Percentiles rank a stretch among this genome's conserved stretches.
phyloP scores from a whole-genome alignment of 2,329 filamentous ascomycete species.

The Alternaria longipes region DNA sequence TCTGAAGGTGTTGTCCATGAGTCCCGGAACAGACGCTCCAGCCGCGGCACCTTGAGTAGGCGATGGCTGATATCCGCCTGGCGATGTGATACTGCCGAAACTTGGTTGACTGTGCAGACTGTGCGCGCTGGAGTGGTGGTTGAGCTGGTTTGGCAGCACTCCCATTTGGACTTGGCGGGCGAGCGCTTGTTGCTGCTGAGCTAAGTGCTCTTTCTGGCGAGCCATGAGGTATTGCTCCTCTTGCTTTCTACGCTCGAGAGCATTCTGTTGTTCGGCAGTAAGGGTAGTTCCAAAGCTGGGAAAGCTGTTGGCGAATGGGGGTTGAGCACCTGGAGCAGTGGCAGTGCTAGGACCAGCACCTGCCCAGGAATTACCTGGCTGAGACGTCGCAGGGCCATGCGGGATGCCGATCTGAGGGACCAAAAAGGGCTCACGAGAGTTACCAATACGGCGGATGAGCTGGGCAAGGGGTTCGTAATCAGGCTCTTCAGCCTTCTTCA shows the following conservation, averaged over 20 bases:
- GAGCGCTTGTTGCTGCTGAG: slow-evolving; percentile 81
- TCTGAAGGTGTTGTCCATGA: slow-evolving; percentile 71
- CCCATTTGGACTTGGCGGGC: slow-evolving; percentile 72
- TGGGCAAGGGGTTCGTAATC: slow-evolving; percentile 97
- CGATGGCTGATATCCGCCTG: slow-evolving; percentile 72
- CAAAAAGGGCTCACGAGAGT: slow-evolving; percentile 95
- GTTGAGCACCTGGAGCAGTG: slow-evolving; percentile 62
- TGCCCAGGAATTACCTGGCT: slow-evolving; percentile 57
- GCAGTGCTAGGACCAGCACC: slow-evolving; percentile 46
- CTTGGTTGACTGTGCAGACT: slow-evolving; percentile 97
- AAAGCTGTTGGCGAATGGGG: slow-evolving; percentile 91
- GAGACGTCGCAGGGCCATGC: slow-evolving; percentile 75
- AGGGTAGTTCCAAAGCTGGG: slow-evolving; percentile 96
- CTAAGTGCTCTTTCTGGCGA: slow-evolving; percentile 90
- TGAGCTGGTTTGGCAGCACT: slow-evolving; percentile 70
- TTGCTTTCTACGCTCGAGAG: slow-evolving; percentile 93
- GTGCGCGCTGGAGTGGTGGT: slow-evolving; percentile 94
- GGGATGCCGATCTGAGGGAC: slow-evolving; percentile 96
- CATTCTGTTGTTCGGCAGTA: slow-evolving; percentile 98
- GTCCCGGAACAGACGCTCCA: slow-evolving; percentile 62
- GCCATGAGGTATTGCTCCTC: slow-evolving; percentile 98
- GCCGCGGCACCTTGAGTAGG: slow-evolving; percentile 64
- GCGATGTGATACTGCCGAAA: slow-evolving; percentile 93
- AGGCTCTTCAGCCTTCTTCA: slow-evolving; percentile 91
- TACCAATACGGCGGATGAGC: slow-evolving; percentile 93